Percentiles rank a stretch among this genome's conserved stretches.
These are phyloP conservation scores for Ramichloridium luteum DNA, from an alignment of 2,329 filamentous ascomycete genomes.

Conservation along the genomic window DNA sequence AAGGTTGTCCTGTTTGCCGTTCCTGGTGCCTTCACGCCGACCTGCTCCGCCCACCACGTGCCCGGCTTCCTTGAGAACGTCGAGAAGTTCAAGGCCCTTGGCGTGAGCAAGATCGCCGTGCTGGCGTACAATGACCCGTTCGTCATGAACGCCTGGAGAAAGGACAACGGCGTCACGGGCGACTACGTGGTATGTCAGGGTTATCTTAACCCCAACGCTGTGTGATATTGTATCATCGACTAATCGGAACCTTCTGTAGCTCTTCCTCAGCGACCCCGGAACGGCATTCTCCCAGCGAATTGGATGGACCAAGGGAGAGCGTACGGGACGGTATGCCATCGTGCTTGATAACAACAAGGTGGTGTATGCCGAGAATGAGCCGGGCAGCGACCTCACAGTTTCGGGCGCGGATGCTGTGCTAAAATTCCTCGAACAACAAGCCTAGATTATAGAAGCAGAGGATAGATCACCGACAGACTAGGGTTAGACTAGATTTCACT, in stretches of 20 bases:
- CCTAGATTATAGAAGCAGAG: too few relatives aligned
- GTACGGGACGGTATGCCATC: neutral
- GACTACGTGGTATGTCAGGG: constrained; percentile 1
- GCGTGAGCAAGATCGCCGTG: neutral
- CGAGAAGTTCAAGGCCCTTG: neutral
- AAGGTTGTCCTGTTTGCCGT: neutral
- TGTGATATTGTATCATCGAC: too few relatives aligned
- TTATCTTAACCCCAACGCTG: too few relatives aligned
- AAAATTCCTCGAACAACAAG: too few relatives aligned
- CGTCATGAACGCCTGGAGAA: constrained; percentile 2
- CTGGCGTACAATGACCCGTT: neutral
- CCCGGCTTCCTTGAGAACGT: neutral
- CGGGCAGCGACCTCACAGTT: neutral
- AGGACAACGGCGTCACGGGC: neutral
- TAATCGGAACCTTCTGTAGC: neutral
- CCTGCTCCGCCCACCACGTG: neutral
- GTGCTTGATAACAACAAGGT: neutral
- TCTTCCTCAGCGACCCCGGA: constrained; percentile 6
- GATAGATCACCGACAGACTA: too few relatives aligned
- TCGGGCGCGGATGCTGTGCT: neutral
- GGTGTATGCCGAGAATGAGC: neutral
- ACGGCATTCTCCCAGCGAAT: constrained; percentile 5
- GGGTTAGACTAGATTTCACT: too few relatives aligned
- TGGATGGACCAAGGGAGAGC: neutral
- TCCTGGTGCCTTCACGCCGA: constrained; percentile 1